Evolutionary conservation across 1,139 yeast species (phyloP).

Genomic region (Kodamaea sp.): DNA sequence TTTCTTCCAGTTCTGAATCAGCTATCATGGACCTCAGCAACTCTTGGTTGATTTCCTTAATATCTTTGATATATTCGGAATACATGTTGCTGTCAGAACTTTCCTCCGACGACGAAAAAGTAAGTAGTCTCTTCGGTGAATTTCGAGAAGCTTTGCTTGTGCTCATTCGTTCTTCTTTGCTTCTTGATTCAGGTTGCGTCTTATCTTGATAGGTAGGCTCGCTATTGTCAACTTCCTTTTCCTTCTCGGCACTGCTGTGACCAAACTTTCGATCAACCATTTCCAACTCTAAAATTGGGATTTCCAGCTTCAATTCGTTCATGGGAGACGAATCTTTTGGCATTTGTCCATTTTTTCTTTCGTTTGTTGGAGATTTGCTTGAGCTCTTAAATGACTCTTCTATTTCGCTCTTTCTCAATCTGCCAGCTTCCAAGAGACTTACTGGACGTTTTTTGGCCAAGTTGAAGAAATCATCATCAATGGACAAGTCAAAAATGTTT

Average conservation of each 20-base stretch:
- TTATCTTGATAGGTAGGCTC: background rate
- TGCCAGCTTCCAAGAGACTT: slow-evolving; percentile 2
- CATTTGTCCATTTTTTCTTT: slow-evolving; percentile 13
- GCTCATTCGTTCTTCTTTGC: background rate
- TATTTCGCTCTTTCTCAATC: slow-evolving; percentile 2
- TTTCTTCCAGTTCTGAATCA: background rate
- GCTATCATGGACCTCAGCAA: slow-evolving; percentile 18
- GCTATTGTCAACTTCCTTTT: background rate
- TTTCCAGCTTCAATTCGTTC: slow-evolving; percentile 9
- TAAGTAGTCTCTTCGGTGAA: slow-evolving; percentile 4
- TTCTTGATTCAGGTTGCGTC: background rate
- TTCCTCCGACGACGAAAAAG: slow-evolving; percentile 8
- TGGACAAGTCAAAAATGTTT: slow-evolving; percentile 17
- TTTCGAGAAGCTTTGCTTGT: slow-evolving; percentile 3
- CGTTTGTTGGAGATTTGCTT: background rate
- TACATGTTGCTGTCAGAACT: slow-evolving; percentile 10
- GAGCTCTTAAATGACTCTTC: background rate
- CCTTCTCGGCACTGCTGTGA: background rate
- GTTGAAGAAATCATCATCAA: slow-evolving; percentile 16
- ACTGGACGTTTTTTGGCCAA: slow-evolving; percentile 6
- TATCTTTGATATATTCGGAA: slow-evolving; percentile 21
- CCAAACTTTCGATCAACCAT: background rate
- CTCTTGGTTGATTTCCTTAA: slow-evolving; percentile 18
- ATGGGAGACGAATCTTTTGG: slow-evolving; percentile 20
- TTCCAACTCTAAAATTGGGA: background rate